Evolutionary conservation across 352 stramenopile species (phyloP), one percentile per base, ranked within the genome.

Genomic region (Phytophthora sansomeana): DNA sequence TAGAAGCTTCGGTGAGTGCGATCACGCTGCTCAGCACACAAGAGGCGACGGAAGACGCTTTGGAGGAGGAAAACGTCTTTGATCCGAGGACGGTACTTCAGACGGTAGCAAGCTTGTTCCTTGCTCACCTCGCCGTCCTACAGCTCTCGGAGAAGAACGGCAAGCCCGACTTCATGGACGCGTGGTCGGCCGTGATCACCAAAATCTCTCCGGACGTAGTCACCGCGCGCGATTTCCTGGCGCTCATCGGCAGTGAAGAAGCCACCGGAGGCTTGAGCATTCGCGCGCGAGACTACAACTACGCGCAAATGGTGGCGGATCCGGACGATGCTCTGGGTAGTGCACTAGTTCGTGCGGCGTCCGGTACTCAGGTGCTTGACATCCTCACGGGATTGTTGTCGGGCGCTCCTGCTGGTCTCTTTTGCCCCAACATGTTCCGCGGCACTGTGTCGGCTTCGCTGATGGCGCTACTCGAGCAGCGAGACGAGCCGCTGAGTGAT

Each of bases 351-450:
- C 69, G 63, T 6, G 64, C 80, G 11, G 80, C 82, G 3, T 89
- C 78, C 7, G 78, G 80, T 0, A 91, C 80, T 5, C 82, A 91
- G 58, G 69, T 89, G 44, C 80, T 91, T 30, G 82, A 91, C 50
- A 84, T 88, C 57, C 60, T 91, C 29, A 87, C 82, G n/a, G 82
- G 54, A 17, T 62, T 91, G 42, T 52, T 89, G n/a, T 80, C 76
- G 5, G 80, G 80, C 5, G 74, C 80, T 1, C 79, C 80, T 1
- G 64, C 78, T 6, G 78, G 78, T 44, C 63, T 80, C 10, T 91
- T 90, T 62, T 83, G 78, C 50, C 83, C 81, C 1, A 87, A 87
- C 66, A 91, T 91, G 83, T 91, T 88, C 39, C 75, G 77, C 8
- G 79, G 80, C n/a, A 91, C 80, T 42, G 69, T 80, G 33, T 51